Evolutionary conservation across 2,329 filamentous ascomycete genomes (phyloP).

Genomic region (Calonectria montana): DNA sequence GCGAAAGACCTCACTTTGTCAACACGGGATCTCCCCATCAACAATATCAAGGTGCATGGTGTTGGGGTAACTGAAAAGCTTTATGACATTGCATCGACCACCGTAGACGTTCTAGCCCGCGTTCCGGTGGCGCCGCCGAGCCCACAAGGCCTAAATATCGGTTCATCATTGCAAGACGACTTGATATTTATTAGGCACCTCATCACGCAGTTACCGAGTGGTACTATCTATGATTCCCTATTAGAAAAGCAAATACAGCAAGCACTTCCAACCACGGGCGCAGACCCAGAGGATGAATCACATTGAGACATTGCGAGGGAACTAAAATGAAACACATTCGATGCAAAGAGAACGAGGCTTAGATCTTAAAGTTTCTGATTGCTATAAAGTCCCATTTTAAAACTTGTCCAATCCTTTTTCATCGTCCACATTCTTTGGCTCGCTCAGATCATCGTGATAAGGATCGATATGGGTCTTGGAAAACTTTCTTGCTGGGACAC

Average conservation of each 20-base stretch:
- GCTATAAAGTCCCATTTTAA: background rate
- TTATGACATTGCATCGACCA: constrained; percentile 57
- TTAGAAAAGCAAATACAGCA: constrained; percentile 55
- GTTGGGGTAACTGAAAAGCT: constrained; percentile 60
- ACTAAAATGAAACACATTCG: background rate
- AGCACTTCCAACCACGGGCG: constrained; percentile 42
- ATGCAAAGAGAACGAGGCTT: background rate
- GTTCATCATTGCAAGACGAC: constrained; percentile 50
- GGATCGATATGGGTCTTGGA: constrained; percentile 52
- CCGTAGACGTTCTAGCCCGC: constrained; percentile 57
- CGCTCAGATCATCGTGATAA: constrained; percentile 36
- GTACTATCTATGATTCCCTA: constrained; percentile 52
- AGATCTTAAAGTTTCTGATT: background rate
- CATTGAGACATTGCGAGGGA: background rate
- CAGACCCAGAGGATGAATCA: constrained; percentile 12
- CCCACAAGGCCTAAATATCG: constrained; percentile 37
- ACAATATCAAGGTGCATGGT: constrained; percentile 56
- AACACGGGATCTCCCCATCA: constrained; percentile 51
- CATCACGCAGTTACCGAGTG: constrained; percentile 53
- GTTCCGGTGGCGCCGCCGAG: constrained; percentile 49
- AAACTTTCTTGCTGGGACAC: constrained; percentile 54
- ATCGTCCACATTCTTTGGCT: constrained; percentile 1
- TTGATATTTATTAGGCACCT: constrained; percentile 51
- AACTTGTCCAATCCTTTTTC: constrained; percentile 25
- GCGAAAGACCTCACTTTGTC: constrained; percentile 54